phyloP scores from a whole-genome alignment of 768 basidiomycete species.

The Cystofilobasidium bisporidii region DNA sequence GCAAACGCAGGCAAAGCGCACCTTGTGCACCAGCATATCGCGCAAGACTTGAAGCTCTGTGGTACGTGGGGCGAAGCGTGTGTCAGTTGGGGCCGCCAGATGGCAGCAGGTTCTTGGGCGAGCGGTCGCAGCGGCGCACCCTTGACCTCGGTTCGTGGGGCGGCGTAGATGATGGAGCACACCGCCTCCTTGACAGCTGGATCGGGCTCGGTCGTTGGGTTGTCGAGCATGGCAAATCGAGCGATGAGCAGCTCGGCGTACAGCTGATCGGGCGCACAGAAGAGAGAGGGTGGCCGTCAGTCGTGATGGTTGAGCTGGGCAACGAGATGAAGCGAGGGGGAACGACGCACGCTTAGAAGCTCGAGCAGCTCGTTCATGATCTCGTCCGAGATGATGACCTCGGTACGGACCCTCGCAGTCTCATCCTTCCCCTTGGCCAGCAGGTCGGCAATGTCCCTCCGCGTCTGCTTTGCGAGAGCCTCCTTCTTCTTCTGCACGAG shows the following conservation, averaged over 20 bases:
- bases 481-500: slow-evolving; percentile 65
- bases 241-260: slow-evolving; percentile 91
- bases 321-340: neutral
- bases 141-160: slow-evolving; percentile 80
- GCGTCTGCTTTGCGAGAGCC: slow-evolving; percentile 62
- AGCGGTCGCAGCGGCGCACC: slow-evolving; percentile 9
- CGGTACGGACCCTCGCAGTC: slow-evolving; percentile 69
- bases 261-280: slow-evolving; percentile 48
- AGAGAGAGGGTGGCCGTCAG: too few species aligned
- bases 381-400: slow-evolving; percentile 70
- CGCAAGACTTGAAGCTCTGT: slow-evolving; percentile 79
- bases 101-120: neutral
- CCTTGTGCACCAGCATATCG: slow-evolving; percentile 88
- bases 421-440: slow-evolving; percentile 72
- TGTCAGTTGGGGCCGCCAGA: slow-evolving; percentile 29
- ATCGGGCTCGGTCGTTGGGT: slow-evolving; percentile 56
- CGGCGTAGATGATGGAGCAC: slow-evolving; percentile 77
- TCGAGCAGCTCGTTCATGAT: slow-evolving; percentile 80
- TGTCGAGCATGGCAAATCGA: slow-evolving; percentile 79
- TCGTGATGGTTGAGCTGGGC: too few species aligned
- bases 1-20: slow-evolving; percentile 9
- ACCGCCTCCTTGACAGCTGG: slow-evolving; percentile 77
- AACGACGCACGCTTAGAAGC: slow-evolving; percentile 53
- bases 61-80: slow-evolving; percentile 5
- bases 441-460: slow-evolving; percentile 71